Evolutionary conservation across 345 rosid species (phyloP).

Genomic region (Salix viminalis): DNA sequence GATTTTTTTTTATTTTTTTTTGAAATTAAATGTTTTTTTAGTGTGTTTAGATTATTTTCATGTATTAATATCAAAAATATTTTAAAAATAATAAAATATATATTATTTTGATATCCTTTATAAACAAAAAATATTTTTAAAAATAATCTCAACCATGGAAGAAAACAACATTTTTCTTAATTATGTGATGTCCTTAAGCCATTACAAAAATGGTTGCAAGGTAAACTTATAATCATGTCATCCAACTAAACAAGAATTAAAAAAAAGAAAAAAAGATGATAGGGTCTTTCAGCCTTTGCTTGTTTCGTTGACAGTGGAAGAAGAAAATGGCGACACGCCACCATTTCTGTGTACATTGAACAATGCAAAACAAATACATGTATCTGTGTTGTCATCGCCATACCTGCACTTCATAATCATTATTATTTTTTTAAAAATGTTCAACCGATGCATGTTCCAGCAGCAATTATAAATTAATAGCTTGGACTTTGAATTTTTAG

Average conservation of each 20-base stretch:
- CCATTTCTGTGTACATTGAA: background rate
- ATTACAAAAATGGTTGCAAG: background rate
- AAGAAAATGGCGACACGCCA: constrained; percentile 1
- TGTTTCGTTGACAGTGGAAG: background rate
- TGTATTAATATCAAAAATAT: too few relatives aligned
- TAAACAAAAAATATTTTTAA: too few relatives aligned
- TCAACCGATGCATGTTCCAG: background rate
- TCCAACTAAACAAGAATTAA: background rate
- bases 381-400: background rate
- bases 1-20: too few relatives aligned
- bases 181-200: background rate
- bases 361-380: background rate
- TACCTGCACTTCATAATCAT: background rate
- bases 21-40: too few relatives aligned
- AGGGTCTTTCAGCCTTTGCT: background rate
- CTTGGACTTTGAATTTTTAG: background rate
- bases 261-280: background rate
- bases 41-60: too few relatives aligned
- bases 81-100: too few relatives aligned
- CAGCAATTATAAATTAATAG: background rate
- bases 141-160: too few relatives aligned
- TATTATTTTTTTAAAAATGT: background rate
- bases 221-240: background rate
- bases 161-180: too few relatives aligned
- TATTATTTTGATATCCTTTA: too few relatives aligned